Evolutionary conservation across 2,329 filamentous ascomycete genomes (phyloP).

Genomic region (Pyricularia sp.): DNA sequence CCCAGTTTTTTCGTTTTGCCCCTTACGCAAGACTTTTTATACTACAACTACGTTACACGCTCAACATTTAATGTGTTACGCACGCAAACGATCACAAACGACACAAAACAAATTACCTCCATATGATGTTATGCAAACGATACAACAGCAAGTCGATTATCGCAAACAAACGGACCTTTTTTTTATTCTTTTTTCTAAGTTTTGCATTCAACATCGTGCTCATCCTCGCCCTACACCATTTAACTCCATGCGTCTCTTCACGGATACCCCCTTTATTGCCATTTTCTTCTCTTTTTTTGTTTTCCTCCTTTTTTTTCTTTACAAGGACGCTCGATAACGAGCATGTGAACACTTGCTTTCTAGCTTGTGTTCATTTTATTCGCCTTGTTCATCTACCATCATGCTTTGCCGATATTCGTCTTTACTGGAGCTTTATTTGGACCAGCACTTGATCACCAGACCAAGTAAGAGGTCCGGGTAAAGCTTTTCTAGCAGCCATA

Average conservation of each 20-base stretch:
- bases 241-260: background rate
- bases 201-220: background rate
- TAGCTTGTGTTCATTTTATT: background rate
- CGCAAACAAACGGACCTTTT: background rate
- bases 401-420: too few species aligned
- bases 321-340: background rate
- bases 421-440: too few species aligned
- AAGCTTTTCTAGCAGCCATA: too few species aligned
- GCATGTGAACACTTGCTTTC: background rate
- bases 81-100: background rate
- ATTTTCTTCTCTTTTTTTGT: background rate
- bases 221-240: background rate
- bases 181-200: background rate
- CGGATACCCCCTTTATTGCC: background rate
- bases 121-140: background rate
- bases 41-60: background rate
- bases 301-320: background rate
- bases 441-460: too few species aligned
- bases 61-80: background rate
- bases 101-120: background rate
- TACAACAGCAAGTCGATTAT: background rate
- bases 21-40: background rate
- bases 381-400: too few species aligned
- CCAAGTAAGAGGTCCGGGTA: too few species aligned
- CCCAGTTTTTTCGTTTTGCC: background rate